Evolutionary conservation across 768 basidiomycete genomes (phyloP).

Genomic region (Vararia minispora): DNA sequence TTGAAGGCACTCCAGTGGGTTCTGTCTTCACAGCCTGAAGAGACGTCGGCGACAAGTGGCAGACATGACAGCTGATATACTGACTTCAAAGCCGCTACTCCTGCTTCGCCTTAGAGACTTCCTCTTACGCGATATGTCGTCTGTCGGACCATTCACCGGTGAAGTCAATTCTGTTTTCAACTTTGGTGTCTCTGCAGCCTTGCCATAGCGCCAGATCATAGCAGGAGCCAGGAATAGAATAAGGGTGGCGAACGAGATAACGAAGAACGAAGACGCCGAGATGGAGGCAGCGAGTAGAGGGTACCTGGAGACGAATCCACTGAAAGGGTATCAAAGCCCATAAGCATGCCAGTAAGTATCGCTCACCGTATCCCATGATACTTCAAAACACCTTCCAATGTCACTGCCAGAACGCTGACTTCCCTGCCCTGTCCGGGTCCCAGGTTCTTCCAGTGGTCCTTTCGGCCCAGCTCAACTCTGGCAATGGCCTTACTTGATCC

Average conservation of each 20-base stretch:
- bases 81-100: too few species aligned
- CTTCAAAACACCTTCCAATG: slow-evolving; percentile 47
- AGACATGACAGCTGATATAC: too few species aligned
- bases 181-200: too few species aligned
- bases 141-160: not conserved
- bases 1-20: too few species aligned
- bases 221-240: slow-evolving; percentile 22
- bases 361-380: slow-evolving; percentile 62
- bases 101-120: not conserved
- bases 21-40: too few species aligned
- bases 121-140: not conserved
- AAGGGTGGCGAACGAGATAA: slow-evolving; percentile 22
- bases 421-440: slow-evolving; percentile 66
- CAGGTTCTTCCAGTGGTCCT: slow-evolving; percentile 59
- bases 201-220: slow-evolving; percentile 19
- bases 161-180: too few species aligned
- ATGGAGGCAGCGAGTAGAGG: slow-evolving; percentile 45
- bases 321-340: slow-evolving; percentile 17
- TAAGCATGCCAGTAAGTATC: not conserved
- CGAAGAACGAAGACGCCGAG: slow-evolving; percentile 25
- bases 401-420: slow-evolving; percentile 52
- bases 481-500: slow-evolving; percentile 40
- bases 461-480: slow-evolving; percentile 62
- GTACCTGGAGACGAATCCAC: slow-evolving; percentile 61
- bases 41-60: too few species aligned